These are phyloP conservation scores for Myriosclerotinia duriaeana DNA, from an alignment of 2,329 filamentous ascomycete species.

Conservation along the genomic window DNA sequence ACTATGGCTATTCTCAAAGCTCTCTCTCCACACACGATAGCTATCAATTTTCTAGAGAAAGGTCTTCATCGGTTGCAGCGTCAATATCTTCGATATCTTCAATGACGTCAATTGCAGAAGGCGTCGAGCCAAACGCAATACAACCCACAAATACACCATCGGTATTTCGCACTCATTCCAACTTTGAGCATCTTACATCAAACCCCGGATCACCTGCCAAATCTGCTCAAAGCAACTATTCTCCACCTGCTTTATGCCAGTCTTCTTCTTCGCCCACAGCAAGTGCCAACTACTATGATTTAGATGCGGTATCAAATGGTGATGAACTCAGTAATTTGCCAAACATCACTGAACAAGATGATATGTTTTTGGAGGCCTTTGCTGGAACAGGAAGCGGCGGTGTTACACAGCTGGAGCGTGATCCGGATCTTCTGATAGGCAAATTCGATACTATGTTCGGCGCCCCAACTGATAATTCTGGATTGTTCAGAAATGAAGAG, in stretches of 20 bases:
- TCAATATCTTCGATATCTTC: constrained; percentile 18
- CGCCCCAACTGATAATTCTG: constrained; percentile 26
- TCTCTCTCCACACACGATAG: constrained; percentile 43
- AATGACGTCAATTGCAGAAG: constrained; percentile 28
- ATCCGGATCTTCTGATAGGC: constrained; percentile 37
- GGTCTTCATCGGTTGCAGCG: constrained; percentile 29
- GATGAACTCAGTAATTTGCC: constrained; percentile 31
- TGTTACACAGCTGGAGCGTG: constrained; percentile 37
- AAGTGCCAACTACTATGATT: constrained; percentile 38
- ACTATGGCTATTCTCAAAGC: constrained; percentile 42
- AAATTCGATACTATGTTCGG: constrained; percentile 40
- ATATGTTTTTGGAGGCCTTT: constrained; percentile 42
- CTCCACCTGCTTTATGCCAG: constrained; percentile 60
- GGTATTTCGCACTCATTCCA: constrained; percentile 33
- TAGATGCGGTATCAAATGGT: constrained; percentile 32
- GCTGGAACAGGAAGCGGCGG: constrained; percentile 29
- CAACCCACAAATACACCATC: constrained; percentile 37
- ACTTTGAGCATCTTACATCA: constrained; percentile 36
- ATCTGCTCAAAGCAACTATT: constrained; percentile 51
- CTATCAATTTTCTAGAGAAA: constrained; percentile 40
- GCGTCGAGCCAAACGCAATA: constrained; percentile 39
- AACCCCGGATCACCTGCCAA: constrained; percentile 51
- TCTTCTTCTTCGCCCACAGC: constrained; percentile 56
- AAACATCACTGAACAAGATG: constrained; percentile 39
- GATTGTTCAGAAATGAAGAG: constrained; percentile 34